phyloP scores from a whole-genome alignment of 257 asterid genomes.

The Ocimum tenuiflorum region DNA sequence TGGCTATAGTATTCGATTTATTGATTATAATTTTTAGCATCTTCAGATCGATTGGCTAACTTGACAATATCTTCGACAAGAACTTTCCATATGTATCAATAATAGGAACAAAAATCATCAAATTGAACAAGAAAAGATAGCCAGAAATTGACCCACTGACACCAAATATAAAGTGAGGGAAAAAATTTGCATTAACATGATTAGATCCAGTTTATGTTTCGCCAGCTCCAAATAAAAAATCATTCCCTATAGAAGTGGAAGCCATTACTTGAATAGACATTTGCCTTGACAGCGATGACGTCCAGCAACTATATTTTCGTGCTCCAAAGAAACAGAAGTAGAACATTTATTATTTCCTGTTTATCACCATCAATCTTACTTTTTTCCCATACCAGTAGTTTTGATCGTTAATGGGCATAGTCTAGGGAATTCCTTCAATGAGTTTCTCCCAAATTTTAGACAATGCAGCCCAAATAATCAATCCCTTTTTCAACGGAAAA shows the following conservation, averaged over 20 bases:
- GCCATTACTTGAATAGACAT: no score
- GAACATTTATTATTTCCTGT: background rate
- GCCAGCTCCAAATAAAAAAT: no score
- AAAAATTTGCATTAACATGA: no score
- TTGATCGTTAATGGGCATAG: no score
- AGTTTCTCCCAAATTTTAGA: no score
- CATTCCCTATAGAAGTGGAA: no score
- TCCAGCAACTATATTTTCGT: no score
- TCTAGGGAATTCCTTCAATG: no score
- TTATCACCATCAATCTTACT: background rate
- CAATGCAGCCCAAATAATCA: no score
- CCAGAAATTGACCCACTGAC: background rate
- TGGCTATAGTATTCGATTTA: constrained; percentile 9
- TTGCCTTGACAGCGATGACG: no score
- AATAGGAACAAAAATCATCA: constrained; percentile 13
- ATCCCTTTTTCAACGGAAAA: no score
- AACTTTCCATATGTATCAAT: constrained; percentile 66
- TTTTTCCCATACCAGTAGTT: background rate
- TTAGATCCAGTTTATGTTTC: no score
- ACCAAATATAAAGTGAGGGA: constrained; percentile 6
- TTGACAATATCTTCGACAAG: constrained; percentile 81
- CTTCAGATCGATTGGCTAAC: constrained; percentile 59
- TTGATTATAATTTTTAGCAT: constrained; percentile 42
- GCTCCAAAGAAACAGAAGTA: background rate
- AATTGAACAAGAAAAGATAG: background rate